A percentile compares a stretch with the other conserved stretches of the same genome.
These are phyloP conservation scores for Rubia peregrina DNA, from an alignment of 305 asterid species.

Conservation along the genomic window DNA sequence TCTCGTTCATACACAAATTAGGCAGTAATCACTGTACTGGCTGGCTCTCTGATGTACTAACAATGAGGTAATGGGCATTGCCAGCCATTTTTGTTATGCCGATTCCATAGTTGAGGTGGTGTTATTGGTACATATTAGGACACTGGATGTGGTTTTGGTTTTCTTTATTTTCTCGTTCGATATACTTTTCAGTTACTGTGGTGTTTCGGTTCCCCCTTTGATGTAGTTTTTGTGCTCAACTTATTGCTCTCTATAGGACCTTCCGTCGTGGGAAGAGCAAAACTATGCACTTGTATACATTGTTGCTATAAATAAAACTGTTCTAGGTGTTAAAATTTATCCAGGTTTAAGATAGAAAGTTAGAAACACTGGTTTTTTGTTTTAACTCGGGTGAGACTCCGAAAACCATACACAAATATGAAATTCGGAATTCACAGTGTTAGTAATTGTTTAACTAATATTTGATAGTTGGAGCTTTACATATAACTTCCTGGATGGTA, in stretches of 20 bases:
- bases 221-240: neutral
- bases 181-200: too few species aligned
- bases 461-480: neutral
- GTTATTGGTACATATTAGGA: neutral
- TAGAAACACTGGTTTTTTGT: neutral
- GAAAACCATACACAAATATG: neutral
- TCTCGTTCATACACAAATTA: too few species aligned
- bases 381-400: neutral
- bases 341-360: neutral
- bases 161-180: too few species aligned
- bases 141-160: too few species aligned
- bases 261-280: neutral
- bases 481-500: too few species aligned
- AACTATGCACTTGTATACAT: neutral
- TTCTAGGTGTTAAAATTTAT: neutral
- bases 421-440: too few species aligned
- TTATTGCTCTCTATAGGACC: neutral
- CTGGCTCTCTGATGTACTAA: conserved; percentile 7
- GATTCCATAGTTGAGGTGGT: neutral
- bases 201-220: too few species aligned
- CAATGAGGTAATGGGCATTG: conserved; percentile 8
- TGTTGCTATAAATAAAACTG: neutral
- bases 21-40: conserved; percentile 6
- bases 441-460: too few species aligned
- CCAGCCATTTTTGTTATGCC: conserved; percentile 2